Conservation (phyloP, 1,139 yeast genomes). For the Debaryomyces sp. region DNA sequence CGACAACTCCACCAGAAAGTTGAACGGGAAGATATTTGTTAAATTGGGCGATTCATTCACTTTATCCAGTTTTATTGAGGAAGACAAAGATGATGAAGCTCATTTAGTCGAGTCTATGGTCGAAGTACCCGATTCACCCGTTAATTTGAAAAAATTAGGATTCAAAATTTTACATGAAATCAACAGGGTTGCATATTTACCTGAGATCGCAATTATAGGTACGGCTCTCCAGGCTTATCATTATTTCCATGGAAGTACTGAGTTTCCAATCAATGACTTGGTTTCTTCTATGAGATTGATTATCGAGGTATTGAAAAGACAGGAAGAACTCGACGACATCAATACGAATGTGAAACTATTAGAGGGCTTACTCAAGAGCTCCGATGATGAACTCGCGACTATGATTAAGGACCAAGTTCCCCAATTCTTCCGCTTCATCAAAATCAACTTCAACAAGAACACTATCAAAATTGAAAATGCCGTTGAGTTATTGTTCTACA, state of each 20-base stretch:
- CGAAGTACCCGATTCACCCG: slow-evolving; percentile 10
- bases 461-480: slow-evolving; percentile 34
- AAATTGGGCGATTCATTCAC: slow-evolving; percentile 40
- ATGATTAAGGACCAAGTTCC: slow-evolving; percentile 33
- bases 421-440: slow-evolving; percentile 38
- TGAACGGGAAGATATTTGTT: slow-evolving; percentile 44
- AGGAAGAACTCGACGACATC: slow-evolving; percentile 19
- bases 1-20: slow-evolving; percentile 29
- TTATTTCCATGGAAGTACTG: slow-evolving; percentile 22
- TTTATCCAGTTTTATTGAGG: slow-evolving; percentile 27
- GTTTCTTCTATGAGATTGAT: slow-evolving; percentile 33
- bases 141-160: slow-evolving; percentile 46
- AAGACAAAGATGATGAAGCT: slow-evolving; percentile 13
- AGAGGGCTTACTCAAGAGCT: slow-evolving; percentile 14
- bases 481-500: slow-evolving; percentile 48
- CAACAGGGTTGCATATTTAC: slow-evolving; percentile 38
- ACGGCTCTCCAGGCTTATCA: slow-evolving; percentile 37
- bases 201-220: slow-evolving; percentile 44
- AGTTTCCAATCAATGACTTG: slow-evolving; percentile 27
- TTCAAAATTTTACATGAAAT: slow-evolving; percentile 45
- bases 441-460: slow-evolving; percentile 31
- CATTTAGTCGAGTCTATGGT: slow-evolving; percentile 1
- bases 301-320: slow-evolving; percentile 24
- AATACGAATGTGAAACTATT: slow-evolving; percentile 24
- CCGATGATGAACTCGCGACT: slow-evolving; percentile 20